A percentile compares a stretch with the other conserved stretches of the same genome.
Evolutionary conservation across 768 basidiomycete genomes (phyloP).

Genomic region (Pleurotus tuoliensis): DNA sequence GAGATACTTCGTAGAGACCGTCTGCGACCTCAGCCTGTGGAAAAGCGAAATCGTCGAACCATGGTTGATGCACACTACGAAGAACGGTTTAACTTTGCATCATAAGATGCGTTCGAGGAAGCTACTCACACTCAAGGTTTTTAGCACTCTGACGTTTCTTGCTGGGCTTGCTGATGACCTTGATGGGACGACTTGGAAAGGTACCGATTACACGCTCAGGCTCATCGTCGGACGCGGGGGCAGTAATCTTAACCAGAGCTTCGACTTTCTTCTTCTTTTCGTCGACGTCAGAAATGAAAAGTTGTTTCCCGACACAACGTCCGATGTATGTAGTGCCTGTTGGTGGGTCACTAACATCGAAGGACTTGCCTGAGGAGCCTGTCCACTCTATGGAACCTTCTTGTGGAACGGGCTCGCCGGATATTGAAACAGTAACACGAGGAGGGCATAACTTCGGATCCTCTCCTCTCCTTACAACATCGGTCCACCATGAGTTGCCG

Average conservation of each 20-base stretch:
- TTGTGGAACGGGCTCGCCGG: conserved; percentile 83
- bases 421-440: conserved; percentile 84
- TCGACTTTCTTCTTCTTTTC: conserved; percentile 96
- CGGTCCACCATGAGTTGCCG: conserved; percentile 93
- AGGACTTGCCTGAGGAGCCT: conserved; percentile 74
- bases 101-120: conserved; percentile 10
- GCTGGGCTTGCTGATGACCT: conserved; percentile 97
- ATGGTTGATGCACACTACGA: conserved; percentile 87
- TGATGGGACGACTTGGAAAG: conserved; percentile 93
- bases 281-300: conserved; percentile 93
- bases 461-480: conserved; percentile 69
- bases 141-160: conserved; percentile 95
- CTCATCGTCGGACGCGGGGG: conserved; percentile 75
- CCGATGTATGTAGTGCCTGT: conserved; percentile 87
- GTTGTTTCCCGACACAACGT: conserved; percentile 88
- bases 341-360: conserved; percentile 77
- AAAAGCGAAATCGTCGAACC: conserved; percentile 94
- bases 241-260: conserved; percentile 85
- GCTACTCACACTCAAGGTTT: conserved; percentile 80
- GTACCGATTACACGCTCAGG: conserved; percentile 81
- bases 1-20: conserved; percentile 93
- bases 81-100: conserved; percentile 7
- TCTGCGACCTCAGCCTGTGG: conserved; percentile 93
- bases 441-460: conserved; percentile 74
- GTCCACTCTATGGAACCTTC: conserved; percentile 90